Base-by-base conservation (phyloP, 2,329 filamentous ascomycete genomes). In the Colletotrichum sublineola region DNA sequence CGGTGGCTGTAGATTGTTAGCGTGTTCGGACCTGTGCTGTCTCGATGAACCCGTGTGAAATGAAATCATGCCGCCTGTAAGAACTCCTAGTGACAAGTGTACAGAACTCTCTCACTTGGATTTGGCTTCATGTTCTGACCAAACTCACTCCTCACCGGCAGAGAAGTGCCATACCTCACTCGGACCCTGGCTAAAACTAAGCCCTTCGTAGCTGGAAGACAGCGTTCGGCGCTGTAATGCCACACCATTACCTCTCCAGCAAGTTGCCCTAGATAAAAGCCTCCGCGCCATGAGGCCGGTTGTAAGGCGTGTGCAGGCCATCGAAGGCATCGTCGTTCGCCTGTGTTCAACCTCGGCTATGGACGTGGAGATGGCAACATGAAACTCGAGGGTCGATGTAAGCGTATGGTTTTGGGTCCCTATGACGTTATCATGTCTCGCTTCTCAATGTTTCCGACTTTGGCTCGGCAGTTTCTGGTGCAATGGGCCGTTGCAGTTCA, bases 1-100 rank as follows among this genome's bases (percentile, higher is more conserved):
- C 0, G 91, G 86, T 4, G 92, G 92, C 91, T 94, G 18, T 36
- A 1, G 5, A 14, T 24, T n/a, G 58, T 68, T 18, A 68, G 20
- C 62, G 42, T 63, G 14, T 50, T 2, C 42, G 15, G 24, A 3
- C 3, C n/a, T 20, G 11, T 14, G 18, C 29, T 14, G 6, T 40
- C 8, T 14, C 18, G 15, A 20, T 11, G 40, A 42, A 14, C 15
- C 24, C 4, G 11, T 24, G 24, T 24, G 24, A 24, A 61, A n/a
- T 3, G 53, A 60, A 18, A 24, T 9, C 15, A 24, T 29, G 29
- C n/a, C 4, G 62, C 24, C 31, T 24, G 14, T 14, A 11, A 24
- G 4, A 33, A 12, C 11, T 46, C 24, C 20, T 15, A 4, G 24
- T 65, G 48, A 8, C 15, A n/a, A 36, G 8, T 48, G 18, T 40